These are phyloP conservation scores for Camelina hispida DNA, from an alignment of 345 rosid genomes.

Conservation along the genomic window DNA sequence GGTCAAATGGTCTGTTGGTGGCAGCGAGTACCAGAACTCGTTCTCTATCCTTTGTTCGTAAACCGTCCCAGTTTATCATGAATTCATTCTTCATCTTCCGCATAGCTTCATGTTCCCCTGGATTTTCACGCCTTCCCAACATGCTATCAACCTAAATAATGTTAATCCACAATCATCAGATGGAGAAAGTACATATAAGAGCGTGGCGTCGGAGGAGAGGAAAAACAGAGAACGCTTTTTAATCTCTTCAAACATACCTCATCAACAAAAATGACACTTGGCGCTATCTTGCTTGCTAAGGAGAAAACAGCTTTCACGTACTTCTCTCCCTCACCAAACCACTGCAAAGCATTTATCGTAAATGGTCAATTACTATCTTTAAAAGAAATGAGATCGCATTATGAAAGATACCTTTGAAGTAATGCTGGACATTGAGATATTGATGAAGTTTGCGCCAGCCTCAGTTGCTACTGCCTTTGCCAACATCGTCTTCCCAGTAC, in stretches of 20 bases:
- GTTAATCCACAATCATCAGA: slow-evolving; percentile 10
- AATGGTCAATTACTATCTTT: slow-evolving; percentile 13
- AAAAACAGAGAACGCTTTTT: slow-evolving; percentile 3
- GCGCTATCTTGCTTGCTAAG: slow-evolving; percentile 97
- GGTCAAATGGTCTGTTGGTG: slow-evolving; percentile 96
- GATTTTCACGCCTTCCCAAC: slow-evolving; percentile 98
- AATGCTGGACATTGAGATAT: slow-evolving; percentile 99
- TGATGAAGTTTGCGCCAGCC: slow-evolving; percentile 98
- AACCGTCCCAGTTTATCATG: slow-evolving; percentile 96
- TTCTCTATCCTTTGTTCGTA: slow-evolving; percentile 95
- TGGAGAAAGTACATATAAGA: background rate
- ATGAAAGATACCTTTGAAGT: slow-evolving; percentile 81
- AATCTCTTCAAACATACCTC: slow-evolving; percentile 64
- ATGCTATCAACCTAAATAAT: slow-evolving; percentile 89
- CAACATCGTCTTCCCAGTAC: slow-evolving; percentile 99
- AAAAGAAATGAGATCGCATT: background rate
- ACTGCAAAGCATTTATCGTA: slow-evolving; percentile 58
- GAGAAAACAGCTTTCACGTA: slow-evolving; percentile 98
- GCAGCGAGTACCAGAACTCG: slow-evolving; percentile 96
- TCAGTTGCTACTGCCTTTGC: slow-evolving; percentile 99
- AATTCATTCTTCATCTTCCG: slow-evolving; percentile 99
- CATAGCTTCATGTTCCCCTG: slow-evolving; percentile 99
- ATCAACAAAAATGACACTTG: slow-evolving; percentile 94
- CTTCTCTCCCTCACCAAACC: slow-evolving; percentile 99
- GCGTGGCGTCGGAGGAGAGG: background rate